Evolutionary conservation across 768 basidiomycete species (phyloP), one percentile per base, ranked within the genome.

Genomic region (Boletus sp.): DNA sequence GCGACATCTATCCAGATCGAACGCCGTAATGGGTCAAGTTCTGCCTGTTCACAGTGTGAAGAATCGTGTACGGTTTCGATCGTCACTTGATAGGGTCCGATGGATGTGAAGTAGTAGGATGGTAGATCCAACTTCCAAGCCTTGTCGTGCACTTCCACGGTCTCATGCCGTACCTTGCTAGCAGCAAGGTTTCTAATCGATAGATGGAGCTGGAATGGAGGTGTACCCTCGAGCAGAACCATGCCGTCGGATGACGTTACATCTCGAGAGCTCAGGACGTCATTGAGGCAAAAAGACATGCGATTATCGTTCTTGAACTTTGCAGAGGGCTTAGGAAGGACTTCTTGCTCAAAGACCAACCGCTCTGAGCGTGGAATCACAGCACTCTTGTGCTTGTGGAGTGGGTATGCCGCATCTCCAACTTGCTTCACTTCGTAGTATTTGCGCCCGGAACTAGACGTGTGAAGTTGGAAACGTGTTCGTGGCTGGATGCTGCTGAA

Each of bases 391-490:
- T 83, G 84, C 59, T 87, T 83, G 18, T 84, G 80, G 28, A 93
- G 79, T 11, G 90, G 90, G 70, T 95, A 95, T 7, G 90, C 85
- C 0, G 85, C 78, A 67, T 98, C 95, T 5, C 90, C 91, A 32
- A 97, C 83, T 66, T 90, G 89, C 61, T 91, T 87, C 59, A 98
- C 88, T 69, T 94, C 91, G 65, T 97, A 98, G 67, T 86, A 92
- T 68, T 94, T 86, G 47, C 86, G 81, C 7, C 93, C 93, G 12
- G 91, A 79, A 20, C 81, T 82, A 0, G 85, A 82, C 0, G 91
- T 94, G 54, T 86, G 89, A 18, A 94, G 76, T 59, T 92, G 89
- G 75, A 94, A 89, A 46, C 90, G 83, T 4, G 89, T 88, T 41
- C 82, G 81, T 10, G 84, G 79, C 62, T 92, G 90, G 40, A 94